These are phyloP conservation scores for Tagetes erecta DNA, from an alignment of 129 eudicot species.

Conservation along the genomic window DNA sequence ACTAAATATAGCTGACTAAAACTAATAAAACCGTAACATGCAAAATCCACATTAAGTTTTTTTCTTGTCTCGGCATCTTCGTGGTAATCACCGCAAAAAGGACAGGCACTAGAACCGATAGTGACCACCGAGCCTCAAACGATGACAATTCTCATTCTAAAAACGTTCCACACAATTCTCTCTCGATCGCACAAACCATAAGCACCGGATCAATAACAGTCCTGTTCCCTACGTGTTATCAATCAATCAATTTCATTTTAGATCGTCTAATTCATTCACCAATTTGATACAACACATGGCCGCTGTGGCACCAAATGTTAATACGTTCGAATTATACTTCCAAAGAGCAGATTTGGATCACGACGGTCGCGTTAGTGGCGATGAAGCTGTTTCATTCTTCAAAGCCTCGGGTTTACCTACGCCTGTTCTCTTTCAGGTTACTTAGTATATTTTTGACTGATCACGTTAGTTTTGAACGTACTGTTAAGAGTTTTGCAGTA, in stretches of 20 bases:
- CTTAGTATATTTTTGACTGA: background rate
- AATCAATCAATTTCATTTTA: background rate
- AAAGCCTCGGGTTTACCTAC: slow-evolving; percentile 59
- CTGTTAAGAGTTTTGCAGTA: background rate
- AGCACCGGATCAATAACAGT: background rate
- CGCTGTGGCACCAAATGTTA: slow-evolving; percentile 44
- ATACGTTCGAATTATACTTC: slow-evolving; percentile 71
- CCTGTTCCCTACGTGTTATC: background rate
- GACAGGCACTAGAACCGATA: too few species aligned
- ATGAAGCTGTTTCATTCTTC: slow-evolving; percentile 69
- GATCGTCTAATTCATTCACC: slow-evolving; percentile 1
- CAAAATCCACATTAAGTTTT: too few species aligned
- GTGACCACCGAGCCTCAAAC: too few species aligned
- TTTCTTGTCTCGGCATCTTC: too few species aligned
- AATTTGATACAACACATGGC: slow-evolving; percentile 44
- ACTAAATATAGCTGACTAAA: too few species aligned
- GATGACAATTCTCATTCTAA: too few species aligned
- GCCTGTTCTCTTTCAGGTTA: slow-evolving; percentile 80
- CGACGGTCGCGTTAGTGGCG: slow-evolving; percentile 71
- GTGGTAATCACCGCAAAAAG: too few species aligned
- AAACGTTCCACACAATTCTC: slow-evolving; percentile 10
- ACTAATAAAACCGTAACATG: too few species aligned
- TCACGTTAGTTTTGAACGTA: background rate
- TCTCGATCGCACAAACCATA: slow-evolving; percentile 22
- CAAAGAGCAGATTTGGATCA: slow-evolving; percentile 75